Evolutionary conservation across 23 red algal species (phyloP).

Genomic region (Gracilaria caudata): DNA sequence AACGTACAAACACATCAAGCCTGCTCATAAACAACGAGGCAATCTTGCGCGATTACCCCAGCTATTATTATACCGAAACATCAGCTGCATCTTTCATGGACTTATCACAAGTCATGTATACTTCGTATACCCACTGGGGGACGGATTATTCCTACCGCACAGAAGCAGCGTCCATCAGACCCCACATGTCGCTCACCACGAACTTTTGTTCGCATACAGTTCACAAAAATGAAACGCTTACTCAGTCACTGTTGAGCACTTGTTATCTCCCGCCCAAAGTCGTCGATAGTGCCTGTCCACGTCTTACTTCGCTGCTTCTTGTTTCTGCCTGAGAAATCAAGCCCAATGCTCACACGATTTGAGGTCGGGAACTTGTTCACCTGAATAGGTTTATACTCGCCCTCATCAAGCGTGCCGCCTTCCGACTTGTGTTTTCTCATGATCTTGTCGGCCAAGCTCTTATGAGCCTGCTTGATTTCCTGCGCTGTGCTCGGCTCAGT

Average conservation of each 20-base stretch:
- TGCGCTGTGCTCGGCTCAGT: slow-evolving; percentile 1
- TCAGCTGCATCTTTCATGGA: background rate
- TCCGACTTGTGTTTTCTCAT: slow-evolving; percentile 26
- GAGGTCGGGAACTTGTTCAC: slow-evolving; percentile 44
- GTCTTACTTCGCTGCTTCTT: slow-evolving; percentile 49
- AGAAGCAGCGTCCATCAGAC: background rate
- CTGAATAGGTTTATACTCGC: slow-evolving; percentile 61
- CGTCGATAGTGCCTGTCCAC: slow-evolving; percentile 84
- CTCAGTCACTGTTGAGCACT: background rate
- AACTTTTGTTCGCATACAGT: background rate
- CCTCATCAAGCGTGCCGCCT: slow-evolving; percentile 41
- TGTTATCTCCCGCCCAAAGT: slow-evolving; percentile 65
- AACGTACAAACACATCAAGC: slow-evolving; percentile 53
- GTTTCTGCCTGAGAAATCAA: slow-evolving; percentile 76
- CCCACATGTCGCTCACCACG: background rate
- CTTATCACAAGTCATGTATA: background rate
- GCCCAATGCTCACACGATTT: slow-evolving; percentile 76
- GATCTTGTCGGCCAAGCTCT: slow-evolving; percentile 58
- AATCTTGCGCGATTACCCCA: background rate
- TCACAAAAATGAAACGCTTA: background rate
- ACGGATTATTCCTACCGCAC: background rate
- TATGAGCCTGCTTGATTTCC: slow-evolving; percentile 38
- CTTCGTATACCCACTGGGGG: background rate
- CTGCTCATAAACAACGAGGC: slow-evolving; percentile 10
- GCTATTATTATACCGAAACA: slow-evolving; percentile 10